Conservation (phyloP, 2,329 filamentous ascomycete genomes). For the Hypoxylon sp. region DNA sequence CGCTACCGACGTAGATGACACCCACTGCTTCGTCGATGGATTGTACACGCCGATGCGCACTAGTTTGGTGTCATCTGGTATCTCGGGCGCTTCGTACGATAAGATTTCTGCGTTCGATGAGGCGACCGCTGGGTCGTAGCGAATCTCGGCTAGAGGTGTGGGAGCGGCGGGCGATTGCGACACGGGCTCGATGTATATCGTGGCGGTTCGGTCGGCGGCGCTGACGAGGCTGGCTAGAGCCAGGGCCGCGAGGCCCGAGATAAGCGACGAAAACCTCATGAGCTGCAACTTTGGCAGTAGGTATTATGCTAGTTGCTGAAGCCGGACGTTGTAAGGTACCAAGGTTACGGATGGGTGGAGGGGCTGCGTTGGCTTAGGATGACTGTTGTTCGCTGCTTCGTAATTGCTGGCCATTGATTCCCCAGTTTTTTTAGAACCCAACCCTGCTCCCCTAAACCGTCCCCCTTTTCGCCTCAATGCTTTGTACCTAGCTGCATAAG, state of each 20-base stretch:
- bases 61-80: slow-evolving; percentile 62
- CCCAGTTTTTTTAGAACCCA: slow-evolving; percentile 34
- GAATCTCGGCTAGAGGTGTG: slow-evolving; percentile 68
- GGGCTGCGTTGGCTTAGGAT: slow-evolving; percentile 13
- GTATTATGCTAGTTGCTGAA: background rate
- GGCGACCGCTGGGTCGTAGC: slow-evolving; percentile 65
- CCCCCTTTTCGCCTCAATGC: background rate
- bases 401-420: slow-evolving; percentile 33
- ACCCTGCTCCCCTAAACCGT: background rate
- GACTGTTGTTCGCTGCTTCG: slow-evolving; percentile 19
- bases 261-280: slow-evolving; percentile 61
- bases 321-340: slow-evolving; percentile 7
- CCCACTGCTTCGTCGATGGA: slow-evolving; percentile 62
- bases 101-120: slow-evolving; percentile 63
- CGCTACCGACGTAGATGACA: slow-evolving; percentile 69
- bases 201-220: slow-evolving; percentile 60
- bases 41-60: slow-evolving; percentile 73
- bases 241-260: slow-evolving; percentile 61
- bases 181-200: slow-evolving; percentile 70
- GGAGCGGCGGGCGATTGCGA: slow-evolving; percentile 54
- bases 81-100: slow-evolving; percentile 70
- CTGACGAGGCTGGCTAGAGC: slow-evolving; percentile 56
- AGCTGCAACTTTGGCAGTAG: slow-evolving; percentile 40
- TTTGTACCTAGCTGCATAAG: slow-evolving; percentile 15
- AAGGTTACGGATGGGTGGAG: slow-evolving; percentile 10